Conservation (phyloP, 768 basidiomycete genomes). For the Lactarius sanguifluus region DNA sequence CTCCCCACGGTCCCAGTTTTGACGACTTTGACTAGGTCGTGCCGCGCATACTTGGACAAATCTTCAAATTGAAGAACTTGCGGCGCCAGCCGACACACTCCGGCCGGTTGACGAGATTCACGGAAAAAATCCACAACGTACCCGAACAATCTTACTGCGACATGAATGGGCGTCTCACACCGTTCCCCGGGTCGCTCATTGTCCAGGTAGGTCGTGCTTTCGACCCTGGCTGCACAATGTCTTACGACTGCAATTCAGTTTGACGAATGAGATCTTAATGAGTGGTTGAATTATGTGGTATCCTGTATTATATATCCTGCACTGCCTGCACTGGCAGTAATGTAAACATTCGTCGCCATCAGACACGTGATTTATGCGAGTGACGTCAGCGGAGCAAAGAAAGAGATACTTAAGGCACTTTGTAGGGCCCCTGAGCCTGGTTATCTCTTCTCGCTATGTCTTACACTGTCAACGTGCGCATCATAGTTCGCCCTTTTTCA, state of each 20-base stretch:
- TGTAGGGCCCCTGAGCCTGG: background rate
- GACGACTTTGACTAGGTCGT: constrained; percentile 20
- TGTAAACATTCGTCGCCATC: background rate
- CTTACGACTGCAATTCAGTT: constrained; percentile 13
- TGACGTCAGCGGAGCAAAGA: constrained; percentile 8
- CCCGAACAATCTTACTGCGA: constrained; percentile 25
- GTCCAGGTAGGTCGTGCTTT: constrained; percentile 29
- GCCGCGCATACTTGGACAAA: constrained; percentile 20
- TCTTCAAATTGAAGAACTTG: constrained; percentile 30
- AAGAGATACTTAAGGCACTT: background rate
- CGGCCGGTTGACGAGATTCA: constrained; percentile 22
- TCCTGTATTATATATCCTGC: background rate
- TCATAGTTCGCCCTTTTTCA: too few species aligned
- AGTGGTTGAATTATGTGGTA: background rate
- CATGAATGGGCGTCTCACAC: constrained; percentile 27
- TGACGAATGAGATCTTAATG: background rate
- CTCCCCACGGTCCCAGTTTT: background rate
- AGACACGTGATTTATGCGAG: constrained; percentile 8
- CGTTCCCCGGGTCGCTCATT: constrained; percentile 31
- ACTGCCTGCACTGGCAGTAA: background rate
- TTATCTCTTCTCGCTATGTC: constrained; percentile 5
- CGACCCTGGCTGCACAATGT: background rate
- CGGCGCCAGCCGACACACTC: constrained; percentile 23
- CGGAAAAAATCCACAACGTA: constrained; percentile 8
- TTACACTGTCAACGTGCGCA: constrained; percentile 22